Evolutionary conservation across 2,329 filamentous ascomycete species (phyloP).

Genomic region (Drechslera avenae): DNA sequence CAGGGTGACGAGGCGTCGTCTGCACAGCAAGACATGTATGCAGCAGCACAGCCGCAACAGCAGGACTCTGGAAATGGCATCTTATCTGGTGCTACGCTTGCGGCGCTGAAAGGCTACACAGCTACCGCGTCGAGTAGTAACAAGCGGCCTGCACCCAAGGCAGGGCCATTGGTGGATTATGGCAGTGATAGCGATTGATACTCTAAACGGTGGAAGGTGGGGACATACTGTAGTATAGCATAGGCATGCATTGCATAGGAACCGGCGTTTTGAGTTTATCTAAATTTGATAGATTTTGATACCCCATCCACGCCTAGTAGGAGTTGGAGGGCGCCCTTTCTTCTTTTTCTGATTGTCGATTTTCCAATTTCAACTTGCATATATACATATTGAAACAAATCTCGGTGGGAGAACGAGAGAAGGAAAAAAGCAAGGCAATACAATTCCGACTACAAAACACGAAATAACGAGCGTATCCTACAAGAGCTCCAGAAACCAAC

Average conservation of each 20-base stretch:
- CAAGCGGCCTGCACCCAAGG: constrained; percentile 59
- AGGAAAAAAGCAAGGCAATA: no score
- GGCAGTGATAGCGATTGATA: constrained; percentile 73
- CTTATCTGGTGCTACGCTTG: constrained; percentile 80
- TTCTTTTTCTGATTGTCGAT: neutral
- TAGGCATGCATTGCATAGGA: neutral
- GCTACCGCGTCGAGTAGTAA: constrained; percentile 46
- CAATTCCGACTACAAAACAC: no score
- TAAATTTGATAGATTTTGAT: neutral
- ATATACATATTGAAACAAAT: neutral
- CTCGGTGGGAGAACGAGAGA: no score
- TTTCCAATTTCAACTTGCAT: neutral
- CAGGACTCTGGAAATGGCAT: constrained; percentile 60
- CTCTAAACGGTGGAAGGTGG: no score
- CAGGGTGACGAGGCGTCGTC: constrained; percentile 44
- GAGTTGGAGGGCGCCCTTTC: no score
- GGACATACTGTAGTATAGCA: no score
- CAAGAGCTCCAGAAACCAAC: neutral
- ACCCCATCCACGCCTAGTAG: no score
- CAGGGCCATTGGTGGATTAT: constrained; percentile 83
- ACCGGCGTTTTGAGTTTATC: neutral
- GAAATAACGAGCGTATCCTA: no score
- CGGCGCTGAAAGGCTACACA: constrained; percentile 68
- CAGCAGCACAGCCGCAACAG: constrained; percentile 26
- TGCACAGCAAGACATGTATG: constrained; percentile 30